Evolutionary conservation across 2,329 filamentous ascomycete genomes (phyloP).

Genomic region (Exophiala spinifera): DNA sequence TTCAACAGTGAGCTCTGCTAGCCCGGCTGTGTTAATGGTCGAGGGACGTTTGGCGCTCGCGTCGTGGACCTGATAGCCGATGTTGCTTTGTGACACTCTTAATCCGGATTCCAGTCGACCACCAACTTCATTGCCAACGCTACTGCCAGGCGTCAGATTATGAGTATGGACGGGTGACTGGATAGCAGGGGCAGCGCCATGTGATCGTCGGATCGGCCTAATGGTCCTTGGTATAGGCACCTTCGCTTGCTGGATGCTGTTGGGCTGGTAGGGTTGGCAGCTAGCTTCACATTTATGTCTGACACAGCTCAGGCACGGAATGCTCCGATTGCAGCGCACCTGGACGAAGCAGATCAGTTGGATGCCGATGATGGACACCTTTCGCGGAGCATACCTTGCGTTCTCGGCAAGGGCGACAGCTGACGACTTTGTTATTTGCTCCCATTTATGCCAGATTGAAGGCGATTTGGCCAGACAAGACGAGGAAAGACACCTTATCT

Average conservation of each 20-base stretch:
- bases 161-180: neutral
- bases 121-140: neutral
- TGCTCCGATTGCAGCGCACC: constrained; percentile 33
- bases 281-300: constrained; percentile 33
- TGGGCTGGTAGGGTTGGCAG: constrained; percentile 32
- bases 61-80: neutral
- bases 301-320: constrained; percentile 34
- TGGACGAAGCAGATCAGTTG: no score
- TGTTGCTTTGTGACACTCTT: neutral
- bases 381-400: constrained; percentile 28
- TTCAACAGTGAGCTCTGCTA: neutral
- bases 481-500: neutral
- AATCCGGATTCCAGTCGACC: neutral
- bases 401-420: constrained; percentile 34
- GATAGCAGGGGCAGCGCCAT: neutral
- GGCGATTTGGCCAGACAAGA: neutral
- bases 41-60: neutral
- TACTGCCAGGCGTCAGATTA: neutral
- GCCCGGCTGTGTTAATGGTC: neutral
- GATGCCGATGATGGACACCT: no score
- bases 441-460: neutral
- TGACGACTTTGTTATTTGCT: constrained; percentile 23
- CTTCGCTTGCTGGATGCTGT: constrained; percentile 7
- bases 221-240: neutral
- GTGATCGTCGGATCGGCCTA: constrained; percentile 6